phyloP scores from a whole-genome alignment of 257 asterid genomes.

The Nicotiana attenuata region DNA sequence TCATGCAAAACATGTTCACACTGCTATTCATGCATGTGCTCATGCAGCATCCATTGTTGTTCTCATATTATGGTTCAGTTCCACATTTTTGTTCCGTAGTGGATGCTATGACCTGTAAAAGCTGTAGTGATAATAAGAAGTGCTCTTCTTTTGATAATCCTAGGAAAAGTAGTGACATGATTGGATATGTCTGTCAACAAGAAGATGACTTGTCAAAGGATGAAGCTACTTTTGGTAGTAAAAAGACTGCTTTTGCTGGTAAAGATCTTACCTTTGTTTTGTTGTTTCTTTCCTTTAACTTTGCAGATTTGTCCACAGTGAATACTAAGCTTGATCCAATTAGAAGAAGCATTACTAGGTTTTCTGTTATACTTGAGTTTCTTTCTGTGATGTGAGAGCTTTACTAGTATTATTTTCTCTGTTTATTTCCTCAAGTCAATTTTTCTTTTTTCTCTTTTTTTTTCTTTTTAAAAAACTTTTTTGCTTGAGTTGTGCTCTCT shows the following conservation, averaged over 20 bases:
- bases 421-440: neutral
- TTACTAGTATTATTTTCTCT: neutral
- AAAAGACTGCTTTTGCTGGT: constrained; percentile 46
- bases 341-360: neutral
- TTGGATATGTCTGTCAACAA: constrained; percentile 22
- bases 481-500: neutral
- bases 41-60: neutral
- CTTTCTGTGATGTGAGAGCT: neutral
- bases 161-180: constrained; percentile 22
- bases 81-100: neutral
- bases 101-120: constrained; percentile 13
- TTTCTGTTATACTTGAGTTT: neutral
- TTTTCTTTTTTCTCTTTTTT: neutral
- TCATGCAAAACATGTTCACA: neutral
- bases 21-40: neutral
- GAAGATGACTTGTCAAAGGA: constrained; percentile 25
- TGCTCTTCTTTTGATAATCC: constrained; percentile 28
- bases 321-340: neutral
- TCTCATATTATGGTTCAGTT: neutral
- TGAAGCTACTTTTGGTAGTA: constrained; percentile 21
- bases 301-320: neutral
- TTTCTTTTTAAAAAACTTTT: neutral
- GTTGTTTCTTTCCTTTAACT: constrained; percentile 1
- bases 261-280: constrained; percentile 13
- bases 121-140: constrained; percentile 30